phyloP scores from a whole-genome alignment of 2,329 filamentous ascomycete species.

The Arthrobotrys entomopaga region DNA sequence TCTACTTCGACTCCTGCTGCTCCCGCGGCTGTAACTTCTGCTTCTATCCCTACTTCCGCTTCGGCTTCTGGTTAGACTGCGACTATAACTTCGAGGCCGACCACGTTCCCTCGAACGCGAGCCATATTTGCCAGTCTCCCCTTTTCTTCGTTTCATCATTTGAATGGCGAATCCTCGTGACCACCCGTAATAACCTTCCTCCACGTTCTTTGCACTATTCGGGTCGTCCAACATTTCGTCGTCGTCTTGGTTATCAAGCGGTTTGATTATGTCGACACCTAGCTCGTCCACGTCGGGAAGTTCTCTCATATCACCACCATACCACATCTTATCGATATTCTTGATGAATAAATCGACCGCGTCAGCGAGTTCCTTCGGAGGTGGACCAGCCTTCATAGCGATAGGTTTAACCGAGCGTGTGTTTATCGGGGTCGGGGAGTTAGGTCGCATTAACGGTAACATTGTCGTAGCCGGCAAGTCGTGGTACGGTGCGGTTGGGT shows the following conservation, averaged over 20 bases:
- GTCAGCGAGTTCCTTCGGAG: constrained; percentile 72
- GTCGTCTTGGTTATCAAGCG: constrained; percentile 63
- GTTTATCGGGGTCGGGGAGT: constrained; percentile 79
- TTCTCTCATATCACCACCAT: constrained; percentile 65
- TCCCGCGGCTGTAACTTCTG: constrained; percentile 13
- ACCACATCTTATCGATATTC: constrained; percentile 76
- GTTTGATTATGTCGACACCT: constrained; percentile 67
- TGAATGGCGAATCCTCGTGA: constrained; percentile 81
- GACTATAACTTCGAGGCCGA: constrained; percentile 57
- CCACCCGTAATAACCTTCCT: constrained; percentile 89
- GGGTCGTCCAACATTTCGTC: constrained; percentile 62
- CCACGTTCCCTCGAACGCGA: constrained; percentile 57
- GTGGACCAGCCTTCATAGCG: constrained; percentile 74
- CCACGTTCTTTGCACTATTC: constrained; percentile 72
- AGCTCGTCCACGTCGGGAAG: constrained; percentile 77
- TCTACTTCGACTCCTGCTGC: constrained; percentile 24
- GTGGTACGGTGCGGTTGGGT: constrained; percentile 77
- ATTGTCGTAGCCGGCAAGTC: constrained; percentile 84
- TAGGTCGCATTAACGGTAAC: constrained; percentile 79
- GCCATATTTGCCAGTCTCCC: constrained; percentile 56
- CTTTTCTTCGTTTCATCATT: constrained; percentile 72
- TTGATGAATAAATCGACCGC: constrained; percentile 77
- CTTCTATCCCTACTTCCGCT: constrained; percentile 58
- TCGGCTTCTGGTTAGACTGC: constrained; percentile 56
- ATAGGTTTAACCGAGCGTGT: constrained; percentile 76